Evolutionary conservation across 257 asterid species (phyloP).

Genomic region (Avicennia marina): DNA sequence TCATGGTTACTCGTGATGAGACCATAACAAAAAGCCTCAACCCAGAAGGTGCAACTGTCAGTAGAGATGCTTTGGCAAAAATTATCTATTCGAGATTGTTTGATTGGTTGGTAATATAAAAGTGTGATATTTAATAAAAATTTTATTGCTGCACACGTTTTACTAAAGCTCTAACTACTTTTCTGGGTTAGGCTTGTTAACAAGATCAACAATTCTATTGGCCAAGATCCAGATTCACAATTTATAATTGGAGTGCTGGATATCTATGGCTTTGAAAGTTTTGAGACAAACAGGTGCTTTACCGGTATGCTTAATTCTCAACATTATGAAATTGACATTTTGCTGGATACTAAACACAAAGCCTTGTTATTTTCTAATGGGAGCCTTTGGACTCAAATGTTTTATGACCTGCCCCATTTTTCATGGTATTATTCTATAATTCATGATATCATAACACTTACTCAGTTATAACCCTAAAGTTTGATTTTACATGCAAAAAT

Average conservation of each 20-base stretch:
- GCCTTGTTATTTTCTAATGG: conserved; percentile 7
- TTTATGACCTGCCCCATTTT: neutral
- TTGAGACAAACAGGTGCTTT: conserved; percentile 99
- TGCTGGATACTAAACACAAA: conserved; percentile 27
- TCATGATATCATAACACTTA: neutral
- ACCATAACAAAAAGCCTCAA: conserved; percentile 72
- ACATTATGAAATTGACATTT: conserved; percentile 42
- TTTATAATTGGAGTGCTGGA: conserved; percentile 86
- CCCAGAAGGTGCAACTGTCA: conserved; percentile 62
- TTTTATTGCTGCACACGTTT: neutral
- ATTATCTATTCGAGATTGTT: conserved; percentile 73
- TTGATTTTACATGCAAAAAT: neutral
- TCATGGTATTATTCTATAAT: neutral
- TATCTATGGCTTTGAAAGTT: conserved; percentile 96
- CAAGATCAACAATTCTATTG: conserved; percentile 79
- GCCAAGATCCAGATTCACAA: conserved; percentile 80
- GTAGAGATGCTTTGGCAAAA: conserved; percentile 86
- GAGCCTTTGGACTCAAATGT: conserved; percentile 11
- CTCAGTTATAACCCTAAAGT: neutral
- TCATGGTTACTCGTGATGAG: conserved; percentile 89
- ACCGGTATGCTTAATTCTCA: conserved; percentile 89
- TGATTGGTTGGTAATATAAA: conserved; percentile 64
- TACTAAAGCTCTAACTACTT: conserved; percentile 15
- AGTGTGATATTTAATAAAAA: neutral
- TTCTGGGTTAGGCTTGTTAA: conserved; percentile 69